Conservation (phyloP, 345 rosid species). For the Triadica sebifera region DNA sequence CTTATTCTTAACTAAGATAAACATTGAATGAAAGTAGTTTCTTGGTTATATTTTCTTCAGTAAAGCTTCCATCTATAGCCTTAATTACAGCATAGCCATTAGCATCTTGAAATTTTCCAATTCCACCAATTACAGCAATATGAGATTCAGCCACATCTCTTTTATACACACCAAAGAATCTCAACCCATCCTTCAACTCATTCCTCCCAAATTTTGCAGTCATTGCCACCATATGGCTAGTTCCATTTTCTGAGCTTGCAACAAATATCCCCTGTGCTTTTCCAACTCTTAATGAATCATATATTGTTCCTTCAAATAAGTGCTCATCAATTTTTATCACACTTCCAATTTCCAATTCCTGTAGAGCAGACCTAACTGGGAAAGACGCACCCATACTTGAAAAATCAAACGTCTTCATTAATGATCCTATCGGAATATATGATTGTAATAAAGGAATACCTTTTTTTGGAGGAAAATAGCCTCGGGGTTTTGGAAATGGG, state of each 20-base stretch:
- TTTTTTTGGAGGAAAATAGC: slow-evolving; percentile 42
- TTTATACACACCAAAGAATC: slow-evolving; percentile 46
- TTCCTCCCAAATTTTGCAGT: slow-evolving; percentile 28
- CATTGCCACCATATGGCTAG: slow-evolving; percentile 56
- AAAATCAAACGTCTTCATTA: slow-evolving; percentile 31
- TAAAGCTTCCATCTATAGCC: slow-evolving; percentile 13
- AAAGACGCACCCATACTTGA: slow-evolving; percentile 32
- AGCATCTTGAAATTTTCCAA: slow-evolving; percentile 41
- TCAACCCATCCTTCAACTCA: slow-evolving; percentile 45
- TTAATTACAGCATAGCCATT: slow-evolving; percentile 54
- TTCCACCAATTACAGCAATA: slow-evolving; percentile 53
- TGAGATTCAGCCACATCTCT: slow-evolving; percentile 41
- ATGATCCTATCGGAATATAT: neutral
- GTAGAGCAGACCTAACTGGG: slow-evolving; percentile 42
- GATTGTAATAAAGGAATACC: slow-evolving; percentile 48
- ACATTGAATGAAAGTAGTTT: slow-evolving; percentile 36
- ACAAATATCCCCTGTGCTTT: slow-evolving; percentile 51
- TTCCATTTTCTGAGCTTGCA: slow-evolving; percentile 44
- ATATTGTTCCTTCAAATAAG: slow-evolving; percentile 18
- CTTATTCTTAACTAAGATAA: slow-evolving; percentile 29
- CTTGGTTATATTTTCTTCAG: slow-evolving; percentile 8
- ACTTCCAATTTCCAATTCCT: slow-evolving; percentile 46
- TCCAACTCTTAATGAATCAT: slow-evolving; percentile 31
- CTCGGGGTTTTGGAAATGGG: slow-evolving; percentile 50
- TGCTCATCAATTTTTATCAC: slow-evolving; percentile 37